phyloP scores from a whole-genome alignment of 768 basidiomycete genomes.

The Xanthoconium stramineum region DNA sequence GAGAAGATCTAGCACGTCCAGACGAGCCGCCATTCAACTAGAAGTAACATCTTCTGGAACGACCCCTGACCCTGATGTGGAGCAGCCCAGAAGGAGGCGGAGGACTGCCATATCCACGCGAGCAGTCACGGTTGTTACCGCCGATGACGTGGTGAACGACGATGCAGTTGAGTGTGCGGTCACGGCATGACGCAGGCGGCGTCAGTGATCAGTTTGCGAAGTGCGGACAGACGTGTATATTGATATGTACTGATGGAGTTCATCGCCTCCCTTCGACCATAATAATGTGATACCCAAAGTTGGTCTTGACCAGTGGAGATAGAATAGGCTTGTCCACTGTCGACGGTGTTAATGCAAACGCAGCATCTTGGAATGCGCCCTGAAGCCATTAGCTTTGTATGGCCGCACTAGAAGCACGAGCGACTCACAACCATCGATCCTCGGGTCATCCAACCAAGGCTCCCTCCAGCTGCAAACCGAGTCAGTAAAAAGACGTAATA shows the following conservation, averaged over 20 bases:
- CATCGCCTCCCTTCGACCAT: conserved; percentile 84
- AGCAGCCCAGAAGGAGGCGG: conserved; percentile 43
- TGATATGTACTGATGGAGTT: conserved; percentile 18
- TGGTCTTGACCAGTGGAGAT: conserved; percentile 77
- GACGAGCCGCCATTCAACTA: conserved; percentile 42
- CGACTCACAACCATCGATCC: conserved; percentile 76
- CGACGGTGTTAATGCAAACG: conserved; percentile 76
- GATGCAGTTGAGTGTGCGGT: conserved; percentile 30
- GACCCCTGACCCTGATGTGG: conserved; percentile 71
- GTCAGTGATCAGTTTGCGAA: background rate
- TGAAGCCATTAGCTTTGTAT: conserved; percentile 23
- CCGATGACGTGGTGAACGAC: conserved; percentile 33
- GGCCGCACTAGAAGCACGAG: background rate
- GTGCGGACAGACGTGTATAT: conserved; percentile 16
- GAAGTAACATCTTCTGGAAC: conserved; percentile 44
- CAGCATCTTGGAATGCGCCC: conserved; percentile 83
- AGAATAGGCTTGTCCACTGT: conserved; percentile 73
- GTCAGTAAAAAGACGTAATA: conserved; percentile 1
- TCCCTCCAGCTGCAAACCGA: conserved; percentile 63
- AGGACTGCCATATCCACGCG: conserved; percentile 33
- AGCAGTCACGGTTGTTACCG: conserved; percentile 27
- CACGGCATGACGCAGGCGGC: conserved; percentile 12
- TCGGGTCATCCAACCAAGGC: conserved; percentile 82
- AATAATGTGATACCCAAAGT: conserved; percentile 85
- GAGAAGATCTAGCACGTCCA: conserved; percentile 33